phyloP scores from a whole-genome alignment of 2,329 filamentous ascomycete genomes.

The Colletotrichum godetiae region DNA sequence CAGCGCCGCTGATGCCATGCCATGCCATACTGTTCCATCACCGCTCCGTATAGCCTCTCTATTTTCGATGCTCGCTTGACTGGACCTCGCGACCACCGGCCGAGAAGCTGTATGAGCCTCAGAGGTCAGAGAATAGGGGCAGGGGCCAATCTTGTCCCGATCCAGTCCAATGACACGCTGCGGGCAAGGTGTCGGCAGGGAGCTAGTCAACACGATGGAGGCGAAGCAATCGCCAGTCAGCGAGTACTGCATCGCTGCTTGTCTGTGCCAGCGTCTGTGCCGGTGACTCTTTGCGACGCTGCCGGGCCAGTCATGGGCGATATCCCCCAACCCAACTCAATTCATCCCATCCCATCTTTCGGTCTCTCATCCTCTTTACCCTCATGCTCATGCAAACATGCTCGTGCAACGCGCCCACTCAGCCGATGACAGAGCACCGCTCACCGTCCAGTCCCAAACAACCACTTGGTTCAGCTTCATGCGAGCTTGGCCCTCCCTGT shows the following conservation, averaged over 20 bases:
- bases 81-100: background rate
- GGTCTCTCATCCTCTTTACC: background rate
- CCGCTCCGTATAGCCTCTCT: conserved; percentile 20
- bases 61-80: conserved; percentile 13
- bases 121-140: conserved; percentile 21
- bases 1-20: conserved; percentile 31
- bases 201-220: conserved; percentile 33
- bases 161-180: conserved; percentile 19
- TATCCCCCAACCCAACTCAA: conserved; percentile 6
- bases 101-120: conserved; percentile 12
- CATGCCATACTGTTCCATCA: background rate
- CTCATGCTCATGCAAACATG: conserved; percentile 25
- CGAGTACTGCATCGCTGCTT: conserved; percentile 19
- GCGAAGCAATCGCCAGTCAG: conserved; percentile 35
- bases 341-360: conserved; percentile 9
- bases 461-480: conserved; percentile 28
- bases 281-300: conserved; percentile 14
- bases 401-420: conserved; percentile 14
- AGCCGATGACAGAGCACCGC: conserved; percentile 31
- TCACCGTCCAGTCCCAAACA: conserved; percentile 18
- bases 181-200: conserved; percentile 15
- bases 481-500: background rate
- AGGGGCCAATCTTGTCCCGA: conserved; percentile 16
- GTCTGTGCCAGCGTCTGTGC: conserved; percentile 32
- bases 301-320: conserved; percentile 20